Conservation (phyloP, 2,329 filamentous ascomycete species). For the Colletotrichum phormii region DNA sequence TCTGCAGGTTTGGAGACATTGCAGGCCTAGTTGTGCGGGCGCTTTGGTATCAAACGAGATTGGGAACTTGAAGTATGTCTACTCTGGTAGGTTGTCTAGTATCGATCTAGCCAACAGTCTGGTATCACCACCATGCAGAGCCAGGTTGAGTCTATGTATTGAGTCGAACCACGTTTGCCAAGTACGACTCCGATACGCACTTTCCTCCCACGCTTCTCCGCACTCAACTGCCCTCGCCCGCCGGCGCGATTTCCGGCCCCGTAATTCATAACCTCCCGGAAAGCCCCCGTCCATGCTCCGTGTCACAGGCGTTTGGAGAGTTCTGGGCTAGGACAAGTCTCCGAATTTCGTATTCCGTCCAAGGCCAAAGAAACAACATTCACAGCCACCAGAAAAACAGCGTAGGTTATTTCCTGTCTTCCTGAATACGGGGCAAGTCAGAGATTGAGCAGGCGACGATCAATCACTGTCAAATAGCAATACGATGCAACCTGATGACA, state of each 20-base stretch:
- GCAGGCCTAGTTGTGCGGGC: not conserved
- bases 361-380: not conserved
- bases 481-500: not conserved
- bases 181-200: not conserved
- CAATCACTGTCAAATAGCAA: not conserved
- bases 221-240: not conserved
- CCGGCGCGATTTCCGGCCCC: conserved; percentile 25
- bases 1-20: conserved; percentile 15
- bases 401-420: not conserved
- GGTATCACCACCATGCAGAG: not conserved
- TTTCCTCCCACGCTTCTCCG: not conserved
- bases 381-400: not conserved
- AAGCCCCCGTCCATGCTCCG: not conserved
- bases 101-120: not conserved
- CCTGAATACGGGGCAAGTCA: not conserved
- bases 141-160: conserved; percentile 1
- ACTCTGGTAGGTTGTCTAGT: not conserved
- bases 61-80: not conserved
- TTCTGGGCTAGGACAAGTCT: conserved; percentile 12
- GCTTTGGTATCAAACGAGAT: not conserved
- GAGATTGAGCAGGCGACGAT: not conserved
- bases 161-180: not conserved
- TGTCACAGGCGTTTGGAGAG: not conserved
- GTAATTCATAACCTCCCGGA: conserved; percentile 2
- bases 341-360: conserved; percentile 27